Conservation (phyloP, 1,284 basidiomycete genomes). For the Cerrena zonata region DNA sequence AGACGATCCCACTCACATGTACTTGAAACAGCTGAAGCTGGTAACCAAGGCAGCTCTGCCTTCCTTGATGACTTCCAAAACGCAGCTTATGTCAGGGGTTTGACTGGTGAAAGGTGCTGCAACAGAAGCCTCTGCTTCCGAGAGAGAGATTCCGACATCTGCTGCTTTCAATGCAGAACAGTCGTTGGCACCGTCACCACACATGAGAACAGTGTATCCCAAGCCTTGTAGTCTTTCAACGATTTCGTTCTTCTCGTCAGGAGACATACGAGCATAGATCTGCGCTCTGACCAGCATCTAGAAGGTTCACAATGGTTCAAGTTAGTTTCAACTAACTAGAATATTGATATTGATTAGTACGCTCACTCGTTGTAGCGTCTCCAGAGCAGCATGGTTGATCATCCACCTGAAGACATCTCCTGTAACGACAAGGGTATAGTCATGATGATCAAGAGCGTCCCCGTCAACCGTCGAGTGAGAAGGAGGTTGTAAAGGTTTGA, state of each 20-base stretch:
- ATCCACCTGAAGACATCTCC: slow-evolving; percentile 99
- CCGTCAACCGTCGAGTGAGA: slow-evolving; percentile 62
- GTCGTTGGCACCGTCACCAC: slow-evolving; percentile 98
- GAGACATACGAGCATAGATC: slow-evolving; percentile 98
- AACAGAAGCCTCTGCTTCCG: slow-evolving; percentile 98
- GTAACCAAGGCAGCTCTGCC: slow-evolving; percentile 94
- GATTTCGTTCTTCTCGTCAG: slow-evolving; percentile 98
- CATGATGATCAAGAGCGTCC: slow-evolving; percentile 71
- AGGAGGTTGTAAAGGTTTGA: slow-evolving; percentile 66
- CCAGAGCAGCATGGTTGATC: slow-evolving; percentile 89
- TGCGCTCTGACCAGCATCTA: slow-evolving; percentile 98
- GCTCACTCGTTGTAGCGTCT: slow-evolving; percentile 85
- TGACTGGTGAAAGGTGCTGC: slow-evolving; percentile 96
- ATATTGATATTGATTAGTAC: no score
- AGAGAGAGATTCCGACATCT: slow-evolving; percentile 93
- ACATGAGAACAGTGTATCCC: slow-evolving; percentile 96
- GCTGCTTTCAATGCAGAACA: slow-evolving; percentile 98
- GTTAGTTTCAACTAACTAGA: no score
- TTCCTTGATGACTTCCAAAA: slow-evolving; percentile 94
- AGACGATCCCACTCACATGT: slow-evolving; percentile 64
- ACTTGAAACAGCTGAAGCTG: slow-evolving; percentile 99
- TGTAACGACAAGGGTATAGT: slow-evolving; percentile 89
- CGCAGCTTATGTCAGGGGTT: slow-evolving; percentile 92
- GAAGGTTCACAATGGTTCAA: neutral
- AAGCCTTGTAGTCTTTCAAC: slow-evolving; percentile 90